A percentile compares a stretch with the other conserved stretches of the same genome.
phyloP scores from a whole-genome alignment of 2,329 filamentous ascomycete genomes.

The Aspergillus sp. region DNA sequence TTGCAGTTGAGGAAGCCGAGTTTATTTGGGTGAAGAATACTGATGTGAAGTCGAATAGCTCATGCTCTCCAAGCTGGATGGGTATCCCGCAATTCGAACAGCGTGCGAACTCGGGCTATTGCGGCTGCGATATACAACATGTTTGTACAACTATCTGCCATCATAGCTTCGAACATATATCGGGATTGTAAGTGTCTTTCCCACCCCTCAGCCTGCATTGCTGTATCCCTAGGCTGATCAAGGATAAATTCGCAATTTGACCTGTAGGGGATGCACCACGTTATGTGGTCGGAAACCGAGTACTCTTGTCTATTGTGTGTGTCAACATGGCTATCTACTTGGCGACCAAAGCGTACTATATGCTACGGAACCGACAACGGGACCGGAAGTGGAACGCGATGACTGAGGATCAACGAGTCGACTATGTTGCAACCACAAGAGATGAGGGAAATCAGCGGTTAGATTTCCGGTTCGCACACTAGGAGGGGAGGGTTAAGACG shows the following conservation, averaged over 20 bases:
- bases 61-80: slow-evolving; percentile 54
- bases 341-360: slow-evolving; percentile 37
- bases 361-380: slow-evolving; percentile 29
- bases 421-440: slow-evolving; percentile 34
- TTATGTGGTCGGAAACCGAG: slow-evolving; percentile 56
- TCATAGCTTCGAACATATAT: slow-evolving; percentile 42
- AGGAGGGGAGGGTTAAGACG: not conserved
- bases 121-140: slow-evolving; percentile 44
- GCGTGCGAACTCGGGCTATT: slow-evolving; percentile 41
- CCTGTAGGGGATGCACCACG: slow-evolving; percentile 54
- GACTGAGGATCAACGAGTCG: slow-evolving; percentile 28
- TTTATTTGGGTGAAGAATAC: not conserved
- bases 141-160: slow-evolving; percentile 36
- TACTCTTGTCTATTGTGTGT: slow-evolving; percentile 51
- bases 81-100: slow-evolving; percentile 43
- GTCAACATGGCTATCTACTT: slow-evolving; percentile 47
- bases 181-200: slow-evolving; percentile 25
- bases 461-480: slow-evolving; percentile 40
- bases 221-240: not conserved
- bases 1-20: not conserved
- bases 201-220: not conserved
- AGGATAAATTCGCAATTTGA: slow-evolving; percentile 32
- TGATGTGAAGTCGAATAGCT: slow-evolving; percentile 32
- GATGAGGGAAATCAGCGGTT: slow-evolving; percentile 38
- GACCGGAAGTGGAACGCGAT: slow-evolving; percentile 36